Evolutionary conservation across 2,329 filamentous ascomycete genomes (phyloP).

Genomic region (Emergomyces orientalis): DNA sequence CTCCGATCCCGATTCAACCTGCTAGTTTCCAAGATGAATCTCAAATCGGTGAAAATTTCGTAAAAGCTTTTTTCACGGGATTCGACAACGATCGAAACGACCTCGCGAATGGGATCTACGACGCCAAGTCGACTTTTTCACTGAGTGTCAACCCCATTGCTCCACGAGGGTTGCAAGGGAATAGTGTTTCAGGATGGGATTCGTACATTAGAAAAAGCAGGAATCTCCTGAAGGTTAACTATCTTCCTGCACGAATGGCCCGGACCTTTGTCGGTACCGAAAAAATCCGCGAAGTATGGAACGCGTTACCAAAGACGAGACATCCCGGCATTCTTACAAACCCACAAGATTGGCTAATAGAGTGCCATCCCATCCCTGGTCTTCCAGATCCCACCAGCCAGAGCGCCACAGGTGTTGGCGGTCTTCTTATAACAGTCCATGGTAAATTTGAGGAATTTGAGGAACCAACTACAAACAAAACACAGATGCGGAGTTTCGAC

Average conservation of each 20-base stretch:
- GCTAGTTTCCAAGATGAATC: conserved; percentile 66
- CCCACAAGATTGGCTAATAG: conserved; percentile 67
- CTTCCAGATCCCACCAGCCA: conserved; percentile 60
- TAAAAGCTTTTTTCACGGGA: conserved; percentile 61
- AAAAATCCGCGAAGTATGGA: conserved; percentile 60
- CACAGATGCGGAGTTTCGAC: conserved; percentile 65
- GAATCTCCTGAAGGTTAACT: conserved; percentile 63
- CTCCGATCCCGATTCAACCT: conserved; percentile 52
- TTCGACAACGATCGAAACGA: conserved; percentile 63
- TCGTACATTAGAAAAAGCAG: conserved; percentile 68
- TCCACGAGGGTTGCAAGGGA: conserved; percentile 44
- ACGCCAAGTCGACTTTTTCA: conserved; percentile 65
- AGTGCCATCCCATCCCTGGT: conserved; percentile 65
- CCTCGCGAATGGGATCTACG: conserved; percentile 61
- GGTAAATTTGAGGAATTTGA: conserved; percentile 75
- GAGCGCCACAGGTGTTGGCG: conserved; percentile 59
- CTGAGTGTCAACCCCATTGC: conserved; percentile 59
- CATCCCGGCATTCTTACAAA: conserved; percentile 63
- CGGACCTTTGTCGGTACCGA: conserved; percentile 57
- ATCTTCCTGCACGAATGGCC: conserved; percentile 51
- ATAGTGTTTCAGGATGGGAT: conserved; percentile 48
- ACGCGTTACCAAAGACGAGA: conserved; percentile 58
- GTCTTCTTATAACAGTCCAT: conserved; percentile 68
- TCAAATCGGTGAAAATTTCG: conserved; percentile 64
- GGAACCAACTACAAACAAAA: conserved; percentile 44